phyloP scores from a whole-genome alignment of 1,284 basidiomycete genomes.

The Heterobasidion irregulare region DNA sequence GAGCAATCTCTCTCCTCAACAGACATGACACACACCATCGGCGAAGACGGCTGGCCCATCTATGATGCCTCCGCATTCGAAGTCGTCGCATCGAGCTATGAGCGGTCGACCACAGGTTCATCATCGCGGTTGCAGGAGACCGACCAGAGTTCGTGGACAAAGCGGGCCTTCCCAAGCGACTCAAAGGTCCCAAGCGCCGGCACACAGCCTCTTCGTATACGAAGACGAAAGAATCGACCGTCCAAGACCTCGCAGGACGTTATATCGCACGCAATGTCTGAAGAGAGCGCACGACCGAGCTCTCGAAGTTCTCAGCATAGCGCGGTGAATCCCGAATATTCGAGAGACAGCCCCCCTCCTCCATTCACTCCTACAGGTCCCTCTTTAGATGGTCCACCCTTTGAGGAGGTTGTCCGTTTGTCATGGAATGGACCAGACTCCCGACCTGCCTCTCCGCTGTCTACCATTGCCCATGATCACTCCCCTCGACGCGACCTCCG shows the following conservation, averaged over 20 bases:
- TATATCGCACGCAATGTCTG: background rate
- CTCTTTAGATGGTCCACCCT: slow-evolving; percentile 31
- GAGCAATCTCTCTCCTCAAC: slow-evolving; percentile 25
- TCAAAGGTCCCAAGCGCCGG: background rate
- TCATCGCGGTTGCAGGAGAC: background rate
- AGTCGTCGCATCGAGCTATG: slow-evolving; percentile 13
- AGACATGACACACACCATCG: slow-evolving; percentile 5
- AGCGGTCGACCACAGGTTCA: slow-evolving; percentile 2
- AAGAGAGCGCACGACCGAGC: background rate
- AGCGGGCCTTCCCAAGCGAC: background rate
- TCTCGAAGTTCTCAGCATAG: background rate
- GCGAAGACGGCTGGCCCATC: slow-evolving; percentile 39
- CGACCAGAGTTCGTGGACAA: background rate
- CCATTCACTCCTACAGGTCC: slow-evolving; percentile 31
- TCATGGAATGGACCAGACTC: slow-evolving; percentile 20
- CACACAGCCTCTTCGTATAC: background rate
- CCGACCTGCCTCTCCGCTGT: slow-evolving; percentile 22
- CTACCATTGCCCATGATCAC: slow-evolving; percentile 6
- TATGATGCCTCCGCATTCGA: slow-evolving; percentile 41
- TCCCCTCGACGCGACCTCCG: background rate
- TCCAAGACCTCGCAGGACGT: background rate
- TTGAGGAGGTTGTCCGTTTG: slow-evolving; percentile 22
- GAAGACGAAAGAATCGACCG: background rate
- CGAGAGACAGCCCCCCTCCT: slow-evolving; percentile 24
- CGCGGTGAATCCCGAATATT: background rate